phyloP scores from a whole-genome alignment of 768 basidiomycete genomes.

The Phanerochaete carnosa region DNA sequence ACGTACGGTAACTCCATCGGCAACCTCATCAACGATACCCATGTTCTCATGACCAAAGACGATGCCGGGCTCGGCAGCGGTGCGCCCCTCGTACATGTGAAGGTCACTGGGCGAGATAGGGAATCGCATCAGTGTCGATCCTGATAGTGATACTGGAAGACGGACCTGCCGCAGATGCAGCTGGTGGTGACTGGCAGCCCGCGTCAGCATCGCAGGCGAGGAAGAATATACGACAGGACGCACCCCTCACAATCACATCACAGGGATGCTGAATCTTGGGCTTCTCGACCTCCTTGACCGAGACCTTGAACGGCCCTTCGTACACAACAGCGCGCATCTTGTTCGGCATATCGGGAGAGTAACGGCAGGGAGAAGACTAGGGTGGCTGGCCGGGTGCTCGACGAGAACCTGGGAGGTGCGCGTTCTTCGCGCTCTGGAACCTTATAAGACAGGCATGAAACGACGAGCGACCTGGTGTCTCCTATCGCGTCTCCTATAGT shows the following conservation, averaged over 20 bases:
- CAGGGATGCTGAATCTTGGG: slow-evolving; percentile 49
- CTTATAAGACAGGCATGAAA: neutral
- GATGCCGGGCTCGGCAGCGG: slow-evolving; percentile 45
- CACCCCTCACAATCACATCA: slow-evolving; percentile 49
- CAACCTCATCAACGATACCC: slow-evolving; percentile 52
- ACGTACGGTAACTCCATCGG: slow-evolving; percentile 40
- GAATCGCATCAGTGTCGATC: neutral
- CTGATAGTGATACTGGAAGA: neutral
- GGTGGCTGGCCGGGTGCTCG: neutral
- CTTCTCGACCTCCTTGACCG: slow-evolving; percentile 42
- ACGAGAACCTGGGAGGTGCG: neutral
- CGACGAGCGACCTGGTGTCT: neutral
- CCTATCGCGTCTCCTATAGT: slow-evolving; percentile 2
- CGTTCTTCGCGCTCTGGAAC: neutral
- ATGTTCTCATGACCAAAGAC: slow-evolving; percentile 56
- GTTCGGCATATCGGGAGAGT: slow-evolving; percentile 6
- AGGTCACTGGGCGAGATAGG: slow-evolving; percentile 34
- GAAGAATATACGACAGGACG: neutral
- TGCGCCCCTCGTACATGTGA: slow-evolving; percentile 58
- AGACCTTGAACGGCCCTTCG: slow-evolving; percentile 45
- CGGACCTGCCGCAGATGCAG: slow-evolving; percentile 49
- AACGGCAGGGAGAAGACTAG: neutral
- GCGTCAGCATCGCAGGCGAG: slow-evolving; percentile 1
- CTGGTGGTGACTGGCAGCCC: slow-evolving; percentile 41
- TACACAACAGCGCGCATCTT: slow-evolving; percentile 55